Evolutionary conservation across 805 yeast species (phyloP), one percentile per base, ranked within the genome.

Genomic region (Lachancea quebecensis): DNA sequence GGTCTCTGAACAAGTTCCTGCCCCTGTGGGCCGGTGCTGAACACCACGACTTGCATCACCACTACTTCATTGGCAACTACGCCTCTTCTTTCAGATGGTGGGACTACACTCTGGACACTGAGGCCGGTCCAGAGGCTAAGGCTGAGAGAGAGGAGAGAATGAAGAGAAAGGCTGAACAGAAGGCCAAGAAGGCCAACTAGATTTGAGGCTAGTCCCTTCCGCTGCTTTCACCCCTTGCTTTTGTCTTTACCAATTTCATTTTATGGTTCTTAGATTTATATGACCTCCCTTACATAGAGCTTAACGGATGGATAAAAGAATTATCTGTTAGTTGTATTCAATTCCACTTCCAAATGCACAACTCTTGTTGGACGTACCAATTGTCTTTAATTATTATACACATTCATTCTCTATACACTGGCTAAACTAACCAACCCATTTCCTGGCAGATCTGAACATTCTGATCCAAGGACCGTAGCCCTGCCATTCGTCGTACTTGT

Each of bases 11-110:
- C 69, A 88, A 89, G 64, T 80, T 91, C 68, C 64, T 91, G 50
- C 97, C 97, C 40, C 78, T 93, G 70, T 90, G 98, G 97, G 95
- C 97, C 3, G 98, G 98, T 54, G 96, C 97, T 17, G 96, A 86
- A 60, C 98, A 91, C 68, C 98, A 91, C 65, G 99, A 91, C 68
- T 86, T 86, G 68, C 99, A 91, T 65, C 99, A 91, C 66, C 95
- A 86, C 65, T 89, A 84, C 71, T 91, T 91, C 69, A 85, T 88
- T 57, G 98, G 98, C 54, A 89, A 90, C 68, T 91, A 88, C 66
- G 93, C 97, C 27, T 85, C 95, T 38, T 80, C 90, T 32, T 93
- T 91, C 78, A 82, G 97, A 71, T 86, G 95, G 87, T 89, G 95
- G 95, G 99, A 91, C 70, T 85, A 70, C 68, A 62, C 80, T 51